Conservation (phyloP, 768 basidiomycete genomes). For the Hericium coralloides region DNA sequence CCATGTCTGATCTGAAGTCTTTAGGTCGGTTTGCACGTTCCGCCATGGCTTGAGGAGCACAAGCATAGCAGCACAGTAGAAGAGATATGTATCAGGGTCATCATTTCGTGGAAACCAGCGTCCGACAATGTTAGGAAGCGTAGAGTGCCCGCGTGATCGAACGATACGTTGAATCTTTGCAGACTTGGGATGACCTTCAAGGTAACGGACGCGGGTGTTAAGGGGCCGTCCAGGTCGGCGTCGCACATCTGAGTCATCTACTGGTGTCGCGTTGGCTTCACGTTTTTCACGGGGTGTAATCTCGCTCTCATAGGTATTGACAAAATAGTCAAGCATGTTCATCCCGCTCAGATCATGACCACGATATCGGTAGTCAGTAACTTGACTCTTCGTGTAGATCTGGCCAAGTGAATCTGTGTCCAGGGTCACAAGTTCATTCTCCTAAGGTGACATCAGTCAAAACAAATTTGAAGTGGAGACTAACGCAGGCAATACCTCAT, state of each 20-base stretch:
- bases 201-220: conserved; percentile 17
- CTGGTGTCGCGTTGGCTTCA: too few relatives aligned
- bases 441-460: too few relatives aligned
- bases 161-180: conserved; percentile 14
- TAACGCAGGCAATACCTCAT: too few relatives aligned
- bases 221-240: conserved; percentile 13
- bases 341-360: neutral
- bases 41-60: conserved; percentile 30
- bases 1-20: too few relatives aligned
- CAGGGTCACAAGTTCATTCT: neutral
- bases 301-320: conserved; percentile 12
- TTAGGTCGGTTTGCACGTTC: conserved; percentile 20
- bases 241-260: neutral
- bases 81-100: conserved; percentile 13
- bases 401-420: neutral
- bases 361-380: neutral
- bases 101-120: conserved; percentile 25
- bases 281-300: neutral
- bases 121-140: conserved; percentile 27
- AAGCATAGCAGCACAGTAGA: conserved; percentile 30
- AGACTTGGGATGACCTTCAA: conserved; percentile 7
- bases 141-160: conserved; percentile 22
- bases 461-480: too few relatives aligned
- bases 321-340: neutral
- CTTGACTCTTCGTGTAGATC: neutral